These are phyloP conservation scores for Pseudocercospora fijiensis DNA, from an alignment of 2,329 filamentous ascomycete species.

Conservation along the genomic window DNA sequence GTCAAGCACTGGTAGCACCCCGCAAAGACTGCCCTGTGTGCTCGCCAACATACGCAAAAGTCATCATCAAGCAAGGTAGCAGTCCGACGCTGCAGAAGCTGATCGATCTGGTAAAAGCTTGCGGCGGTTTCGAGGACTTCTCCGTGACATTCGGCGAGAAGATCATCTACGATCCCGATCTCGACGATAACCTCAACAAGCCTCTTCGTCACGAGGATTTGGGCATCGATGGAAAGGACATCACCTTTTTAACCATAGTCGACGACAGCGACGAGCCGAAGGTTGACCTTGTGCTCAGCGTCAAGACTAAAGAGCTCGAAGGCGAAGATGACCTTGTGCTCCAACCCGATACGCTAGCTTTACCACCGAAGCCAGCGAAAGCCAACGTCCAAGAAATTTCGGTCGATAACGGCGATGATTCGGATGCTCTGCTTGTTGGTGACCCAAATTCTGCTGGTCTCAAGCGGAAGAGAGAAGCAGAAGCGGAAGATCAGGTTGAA, in stretches of 20 bases:
- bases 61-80: constrained; percentile 43
- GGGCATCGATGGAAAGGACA: constrained; percentile 61
- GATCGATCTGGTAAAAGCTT: constrained; percentile 68
- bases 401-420: constrained; percentile 21
- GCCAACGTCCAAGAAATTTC: constrained; percentile 10
- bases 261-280: constrained; percentile 77
- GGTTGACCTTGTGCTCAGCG: constrained; percentile 71
- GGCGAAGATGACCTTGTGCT: constrained; percentile 22
- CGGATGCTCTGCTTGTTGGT: constrained; percentile 17
- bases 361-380: constrained; percentile 25
- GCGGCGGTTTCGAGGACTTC: constrained; percentile 76
- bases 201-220: constrained; percentile 67
- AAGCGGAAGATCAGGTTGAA: constrained; percentile 30
- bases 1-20: constrained; percentile 59
- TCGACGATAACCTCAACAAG: constrained; percentile 80
- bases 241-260: constrained; percentile 78
- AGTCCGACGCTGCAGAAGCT: constrained; percentile 75
- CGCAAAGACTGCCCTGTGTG: constrained; percentile 85
- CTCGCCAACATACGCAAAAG: constrained; percentile 36
- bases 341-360: constrained; percentile 19
- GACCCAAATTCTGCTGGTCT: constrained; percentile 8
- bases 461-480: constrained; percentile 36
- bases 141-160: constrained; percentile 67
- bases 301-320: constrained; percentile 14
- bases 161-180: constrained; percentile 84